Conservation (phyloP, 306 rosid species). For the Phaseolus lunatus region DNA sequence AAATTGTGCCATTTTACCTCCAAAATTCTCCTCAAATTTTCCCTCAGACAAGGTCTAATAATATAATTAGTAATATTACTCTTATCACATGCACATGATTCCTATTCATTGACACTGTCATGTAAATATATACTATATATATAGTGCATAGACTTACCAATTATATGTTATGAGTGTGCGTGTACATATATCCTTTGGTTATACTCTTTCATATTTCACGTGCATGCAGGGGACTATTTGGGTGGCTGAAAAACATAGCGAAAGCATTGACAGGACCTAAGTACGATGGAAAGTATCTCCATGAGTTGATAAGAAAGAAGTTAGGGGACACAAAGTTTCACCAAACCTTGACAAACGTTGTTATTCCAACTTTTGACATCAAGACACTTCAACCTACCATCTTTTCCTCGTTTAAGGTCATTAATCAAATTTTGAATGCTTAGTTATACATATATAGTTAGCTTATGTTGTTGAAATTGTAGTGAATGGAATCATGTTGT, state of each 20-base stretch:
- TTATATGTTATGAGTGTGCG: background rate
- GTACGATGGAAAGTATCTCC: slow-evolving; percentile 46
- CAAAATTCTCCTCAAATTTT: slow-evolving; percentile 40
- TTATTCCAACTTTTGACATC: slow-evolving; percentile 51
- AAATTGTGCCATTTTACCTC: slow-evolving; percentile 40
- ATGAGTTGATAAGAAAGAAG: background rate
- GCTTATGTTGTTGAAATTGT: background rate
- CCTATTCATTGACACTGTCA: no score
- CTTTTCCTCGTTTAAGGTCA: slow-evolving; percentile 50
- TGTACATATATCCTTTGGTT: background rate
- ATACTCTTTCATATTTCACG: background rate
- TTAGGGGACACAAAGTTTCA: slow-evolving; percentile 23
- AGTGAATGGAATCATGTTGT: background rate
- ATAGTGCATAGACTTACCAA: background rate
- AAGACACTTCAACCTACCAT: slow-evolving; percentile 43
- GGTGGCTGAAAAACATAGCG: slow-evolving; percentile 7
- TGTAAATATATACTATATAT: no score
- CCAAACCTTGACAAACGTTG: slow-evolving; percentile 50
- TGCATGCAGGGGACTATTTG: slow-evolving; percentile 45
- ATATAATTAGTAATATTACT: no score
- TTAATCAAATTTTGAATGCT: background rate
- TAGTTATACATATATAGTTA: no score
- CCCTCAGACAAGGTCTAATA: slow-evolving; percentile 32
- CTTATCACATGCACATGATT: no score
- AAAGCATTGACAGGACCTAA: slow-evolving; percentile 46